These are phyloP conservation scores for Austroboletus niveus DNA, from an alignment of 1,284 basidiomycete species.

Conservation along the genomic window DNA sequence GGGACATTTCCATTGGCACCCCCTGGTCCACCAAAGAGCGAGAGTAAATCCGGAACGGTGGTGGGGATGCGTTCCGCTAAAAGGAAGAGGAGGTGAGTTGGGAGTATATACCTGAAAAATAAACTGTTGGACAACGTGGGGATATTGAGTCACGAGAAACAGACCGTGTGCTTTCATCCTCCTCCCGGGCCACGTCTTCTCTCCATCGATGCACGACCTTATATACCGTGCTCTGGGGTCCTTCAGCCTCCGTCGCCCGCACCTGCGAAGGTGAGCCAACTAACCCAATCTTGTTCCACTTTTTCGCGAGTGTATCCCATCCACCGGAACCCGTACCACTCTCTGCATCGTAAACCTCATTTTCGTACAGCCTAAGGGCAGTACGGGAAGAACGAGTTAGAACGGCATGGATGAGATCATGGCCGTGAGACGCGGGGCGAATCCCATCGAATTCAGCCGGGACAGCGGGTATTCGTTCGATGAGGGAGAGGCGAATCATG, in stretches of 20 bases:
- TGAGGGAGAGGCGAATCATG: constrained; percentile 83
- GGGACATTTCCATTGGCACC: constrained; percentile 42
- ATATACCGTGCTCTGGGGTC: constrained; percentile 79
- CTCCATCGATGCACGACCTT: constrained; percentile 82
- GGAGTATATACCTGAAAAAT: constrained; percentile 61
- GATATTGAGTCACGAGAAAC: constrained; percentile 26
- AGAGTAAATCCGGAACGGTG: constrained; percentile 56
- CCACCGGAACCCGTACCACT: constrained; percentile 67
- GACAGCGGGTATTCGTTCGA: constrained; percentile 54
- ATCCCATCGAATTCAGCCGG: constrained; percentile 26
- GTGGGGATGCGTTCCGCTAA: constrained; percentile 67
- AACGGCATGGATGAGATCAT: constrained; percentile 51
- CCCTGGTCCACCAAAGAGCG: constrained; percentile 42
- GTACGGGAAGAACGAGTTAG: constrained; percentile 72
- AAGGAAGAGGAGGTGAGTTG: constrained; percentile 69
- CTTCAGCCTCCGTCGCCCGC: constrained; percentile 55
- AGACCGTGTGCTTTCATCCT: constrained; percentile 86
- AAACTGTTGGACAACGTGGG: neutral
- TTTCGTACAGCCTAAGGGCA: constrained; percentile 64
- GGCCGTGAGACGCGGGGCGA: constrained; percentile 14
- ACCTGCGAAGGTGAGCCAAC: constrained; percentile 36
- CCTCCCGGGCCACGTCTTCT: constrained; percentile 75
- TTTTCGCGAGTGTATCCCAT: constrained; percentile 75
- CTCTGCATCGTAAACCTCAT: constrained; percentile 66
- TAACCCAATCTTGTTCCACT: constrained; percentile 69